Conservation (phyloP, 371 early-diverging fungal species). For the Smittium mucronatum region DNA sequence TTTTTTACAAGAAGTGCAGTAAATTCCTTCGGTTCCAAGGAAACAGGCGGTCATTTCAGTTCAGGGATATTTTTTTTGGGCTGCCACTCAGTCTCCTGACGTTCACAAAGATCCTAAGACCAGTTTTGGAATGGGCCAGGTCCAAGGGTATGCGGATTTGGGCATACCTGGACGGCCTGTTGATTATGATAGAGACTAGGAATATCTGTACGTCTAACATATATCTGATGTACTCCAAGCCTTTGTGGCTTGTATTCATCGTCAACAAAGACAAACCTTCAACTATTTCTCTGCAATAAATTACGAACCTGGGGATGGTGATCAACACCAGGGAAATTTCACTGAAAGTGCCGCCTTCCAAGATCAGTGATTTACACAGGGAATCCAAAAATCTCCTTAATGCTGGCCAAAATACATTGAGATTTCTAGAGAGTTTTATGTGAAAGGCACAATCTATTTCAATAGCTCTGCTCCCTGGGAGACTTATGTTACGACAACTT, state of each 20-base stretch:
- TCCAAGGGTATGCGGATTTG: slow-evolving; percentile 24
- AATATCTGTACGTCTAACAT: slow-evolving; percentile 11
- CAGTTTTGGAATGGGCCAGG: slow-evolving; percentile 25
- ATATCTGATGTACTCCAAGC: slow-evolving; percentile 17
- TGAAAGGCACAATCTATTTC: slow-evolving; percentile 7
- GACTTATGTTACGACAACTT: background rate
- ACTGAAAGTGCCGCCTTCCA: background rate
- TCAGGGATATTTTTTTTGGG: slow-evolving; percentile 33
- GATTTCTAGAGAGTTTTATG: slow-evolving; percentile 12
- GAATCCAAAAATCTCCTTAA: background rate
- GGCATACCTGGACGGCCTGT: slow-evolving; percentile 31
- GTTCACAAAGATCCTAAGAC: slow-evolving; percentile 34
- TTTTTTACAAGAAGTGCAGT: too few relatives aligned
- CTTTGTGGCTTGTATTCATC: slow-evolving; percentile 20
- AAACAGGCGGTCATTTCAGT: slow-evolving; percentile 34
- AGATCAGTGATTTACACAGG: background rate
- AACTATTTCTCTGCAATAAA: slow-evolving; percentile 25
- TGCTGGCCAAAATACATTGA: background rate
- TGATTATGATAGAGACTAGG: slow-evolving; percentile 15
- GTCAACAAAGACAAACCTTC: slow-evolving; percentile 22
- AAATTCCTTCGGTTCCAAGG: slow-evolving; percentile 33
- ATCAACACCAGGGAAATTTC: slow-evolving; percentile 20
- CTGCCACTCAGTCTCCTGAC: slow-evolving; percentile 31
- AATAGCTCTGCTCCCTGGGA: background rate
- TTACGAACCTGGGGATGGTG: slow-evolving; percentile 26